Base-by-base conservation (phyloP, 192 early-diverging fungal species). In the Rhizophagus clarus region DNA sequence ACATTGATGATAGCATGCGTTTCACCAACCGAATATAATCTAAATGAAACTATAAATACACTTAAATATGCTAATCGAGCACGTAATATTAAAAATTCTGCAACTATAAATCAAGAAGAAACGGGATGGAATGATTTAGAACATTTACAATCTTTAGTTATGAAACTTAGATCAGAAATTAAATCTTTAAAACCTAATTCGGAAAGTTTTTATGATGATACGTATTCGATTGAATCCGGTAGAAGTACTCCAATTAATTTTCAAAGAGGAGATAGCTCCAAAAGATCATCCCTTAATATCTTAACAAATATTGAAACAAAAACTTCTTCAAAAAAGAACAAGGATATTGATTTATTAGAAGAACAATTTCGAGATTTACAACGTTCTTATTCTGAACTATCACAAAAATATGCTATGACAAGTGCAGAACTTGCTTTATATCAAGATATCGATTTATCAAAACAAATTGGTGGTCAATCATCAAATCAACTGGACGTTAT, bases 1-100 rank as follows among this genome's bases (percentile, higher is more conserved):
- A 98, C 97, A 1, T 84, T 99, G 61, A 97, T 99, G 91, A 92
- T 99, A 74, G 96, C 98, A 0, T 98, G 97, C 84, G 95, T 97
- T 10, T 93, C 92, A 79, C 92, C 95, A 0, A 94, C 93, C 24
- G 95, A 96, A 79, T 80, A 87, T 67, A 96, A 97, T 81, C 85
- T 94, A 64, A 89, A 88, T 15, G 98, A 99, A 84, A 97, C 96
- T 14, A 82, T 99, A 40, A 98, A 97, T 82, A 99, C 98, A 2
- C 90, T 99, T 56, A 93, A 94, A 81, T 99, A 98, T 81, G 98
- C 98, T 5, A 95, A 96, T 68, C 90, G 98, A 11, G 97, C 97
- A 6, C 89, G 98, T 78, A 97, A 97, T 80, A 99, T 99, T 87
- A 92, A 93, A 80, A 99, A 99, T 85, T 90, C 90, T 56, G 93